phyloP scores from a whole-genome alignment of 495 filamentous ascomycete genomes.

The Penicillium antarcticum region DNA sequence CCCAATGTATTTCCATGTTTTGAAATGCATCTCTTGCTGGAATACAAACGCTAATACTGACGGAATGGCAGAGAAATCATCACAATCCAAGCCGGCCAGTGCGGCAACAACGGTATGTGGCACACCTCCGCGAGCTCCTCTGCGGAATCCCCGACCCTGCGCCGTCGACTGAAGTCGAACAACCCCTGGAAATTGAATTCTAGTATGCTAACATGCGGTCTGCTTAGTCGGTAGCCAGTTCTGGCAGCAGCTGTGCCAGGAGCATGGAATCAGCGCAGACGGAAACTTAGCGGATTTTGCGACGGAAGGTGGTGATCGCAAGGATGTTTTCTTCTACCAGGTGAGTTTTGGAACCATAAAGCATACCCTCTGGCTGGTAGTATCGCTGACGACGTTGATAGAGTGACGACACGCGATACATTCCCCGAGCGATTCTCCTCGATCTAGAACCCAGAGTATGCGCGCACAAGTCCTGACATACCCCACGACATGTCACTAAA shows the following conservation, averaged over 20 bases:
- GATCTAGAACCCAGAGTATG: conserved; percentile 88
- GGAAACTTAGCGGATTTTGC: conserved; percentile 95
- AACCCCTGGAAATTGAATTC: too few species aligned
- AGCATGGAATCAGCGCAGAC: conserved; percentile 96
- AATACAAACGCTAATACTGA: background rate
- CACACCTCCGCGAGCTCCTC: conserved; percentile 11
- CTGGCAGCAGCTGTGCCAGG: conserved; percentile 95
- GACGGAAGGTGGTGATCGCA: conserved; percentile 93
- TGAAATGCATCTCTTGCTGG: too few species aligned
- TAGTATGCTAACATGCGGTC: conserved; percentile 13
- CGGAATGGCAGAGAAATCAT: conserved; percentile 82
- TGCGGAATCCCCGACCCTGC: conserved; percentile 7
- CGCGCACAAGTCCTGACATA: background rate
- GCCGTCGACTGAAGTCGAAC: background rate
- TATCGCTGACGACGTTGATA: conserved; percentile 20
- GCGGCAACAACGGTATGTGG: conserved; percentile 91
- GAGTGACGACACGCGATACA: conserved; percentile 97
- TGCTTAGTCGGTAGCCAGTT: conserved; percentile 82
- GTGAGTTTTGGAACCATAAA: conserved; percentile 21
- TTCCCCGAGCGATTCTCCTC: conserved; percentile 91
- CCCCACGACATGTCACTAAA: background rate
- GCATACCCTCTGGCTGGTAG: background rate
- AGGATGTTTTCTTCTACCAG: conserved; percentile 99
- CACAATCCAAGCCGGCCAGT: conserved; percentile 97
- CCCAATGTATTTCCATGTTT: background rate